Evolutionary conservation across 805 yeast genomes (phyloP).

Genomic region (Candida pseudofarinosa): DNA sequence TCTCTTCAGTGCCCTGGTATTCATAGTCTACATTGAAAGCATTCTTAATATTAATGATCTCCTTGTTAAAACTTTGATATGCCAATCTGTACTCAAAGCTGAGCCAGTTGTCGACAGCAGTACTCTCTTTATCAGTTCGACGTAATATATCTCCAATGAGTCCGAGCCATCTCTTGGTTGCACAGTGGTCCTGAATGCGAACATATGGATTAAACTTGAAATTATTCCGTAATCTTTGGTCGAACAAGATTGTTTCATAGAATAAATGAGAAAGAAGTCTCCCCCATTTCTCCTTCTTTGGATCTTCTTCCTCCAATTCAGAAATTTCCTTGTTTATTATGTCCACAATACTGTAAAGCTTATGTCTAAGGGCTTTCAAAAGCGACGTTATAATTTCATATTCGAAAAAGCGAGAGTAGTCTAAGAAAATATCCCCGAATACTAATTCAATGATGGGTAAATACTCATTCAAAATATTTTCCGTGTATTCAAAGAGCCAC

Average conservation of each 20-base stretch:
- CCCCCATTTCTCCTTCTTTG: constrained; percentile 35
- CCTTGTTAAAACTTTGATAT: constrained; percentile 43
- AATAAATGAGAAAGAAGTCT: constrained; percentile 55
- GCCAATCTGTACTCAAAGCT: constrained; percentile 51
- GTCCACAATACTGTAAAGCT: constrained; percentile 28
- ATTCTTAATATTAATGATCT: constrained; percentile 43
- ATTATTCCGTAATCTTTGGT: constrained; percentile 40
- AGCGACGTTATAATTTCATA: constrained; percentile 43
- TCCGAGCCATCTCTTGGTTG: constrained; percentile 44
- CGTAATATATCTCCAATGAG: constrained; percentile 38
- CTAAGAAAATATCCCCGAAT: constrained; percentile 29
- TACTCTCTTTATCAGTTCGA: constrained; percentile 29
- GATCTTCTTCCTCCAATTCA: constrained; percentile 11
- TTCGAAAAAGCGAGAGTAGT: constrained; percentile 23
- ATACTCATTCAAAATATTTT: constrained; percentile 39
- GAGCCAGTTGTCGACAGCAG: constrained; percentile 45
- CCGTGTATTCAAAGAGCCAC: constrained; percentile 56
- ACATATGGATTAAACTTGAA: constrained; percentile 47
- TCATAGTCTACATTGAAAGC: constrained; percentile 62
- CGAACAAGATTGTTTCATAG: constrained; percentile 55
- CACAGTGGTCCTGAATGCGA: constrained; percentile 12
- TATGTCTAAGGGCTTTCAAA: constrained; percentile 43
- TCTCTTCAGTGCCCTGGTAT: constrained; percentile 21
- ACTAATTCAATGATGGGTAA: constrained; percentile 36
- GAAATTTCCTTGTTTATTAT: constrained; percentile 21